A percentile compares a stretch with the other conserved stretches of the same genome.
Evolutionary conservation across 108 stramenopile species (phyloP).

Genomic region (Stephanodiscus triporus): DNA sequence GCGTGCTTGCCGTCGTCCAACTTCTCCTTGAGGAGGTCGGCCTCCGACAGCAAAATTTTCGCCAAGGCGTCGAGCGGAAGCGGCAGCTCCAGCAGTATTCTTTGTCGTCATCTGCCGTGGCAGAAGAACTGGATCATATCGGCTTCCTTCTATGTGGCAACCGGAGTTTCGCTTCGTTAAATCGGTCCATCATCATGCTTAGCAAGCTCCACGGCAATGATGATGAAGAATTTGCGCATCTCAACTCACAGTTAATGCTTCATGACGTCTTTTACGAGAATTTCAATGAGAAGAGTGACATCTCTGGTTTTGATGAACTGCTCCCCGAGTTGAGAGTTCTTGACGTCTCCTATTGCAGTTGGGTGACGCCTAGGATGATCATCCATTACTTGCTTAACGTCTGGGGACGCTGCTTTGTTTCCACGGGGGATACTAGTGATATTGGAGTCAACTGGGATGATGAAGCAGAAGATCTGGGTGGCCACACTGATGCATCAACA

Average conservation of each 20-base stretch:
- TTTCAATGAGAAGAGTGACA: not conserved
- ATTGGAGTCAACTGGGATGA: not conserved
- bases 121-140: slow-evolving; percentile 20
- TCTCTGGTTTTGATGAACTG: slow-evolving; percentile 17
- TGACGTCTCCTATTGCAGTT: slow-evolving; percentile 37
- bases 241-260: not conserved
- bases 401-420: slow-evolving; percentile 6
- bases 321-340: slow-evolving; percentile 40
- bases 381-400: slow-evolving; percentile 18
- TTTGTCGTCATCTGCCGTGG: not conserved
- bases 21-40: slow-evolving; percentile 41
- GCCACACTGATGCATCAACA: not conserved
- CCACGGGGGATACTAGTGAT: too few species aligned
- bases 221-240: not conserved
- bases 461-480: not conserved
- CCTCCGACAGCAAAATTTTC: slow-evolving; percentile 38
- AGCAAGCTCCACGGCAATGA: not conserved
- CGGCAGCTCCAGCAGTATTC: slow-evolving; percentile 36
- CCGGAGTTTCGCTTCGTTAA: not conserved
- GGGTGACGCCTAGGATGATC: slow-evolving; percentile 34
- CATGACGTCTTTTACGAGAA: not conserved
- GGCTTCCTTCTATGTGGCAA: slow-evolving; percentile 30
- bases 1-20: slow-evolving; percentile 55
- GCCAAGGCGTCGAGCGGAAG: slow-evolving; percentile 44
- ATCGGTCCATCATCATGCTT: not conserved